These are phyloP conservation scores for Alnus rubra DNA, from an alignment of 306 rosid genomes.

Conservation along the genomic window DNA sequence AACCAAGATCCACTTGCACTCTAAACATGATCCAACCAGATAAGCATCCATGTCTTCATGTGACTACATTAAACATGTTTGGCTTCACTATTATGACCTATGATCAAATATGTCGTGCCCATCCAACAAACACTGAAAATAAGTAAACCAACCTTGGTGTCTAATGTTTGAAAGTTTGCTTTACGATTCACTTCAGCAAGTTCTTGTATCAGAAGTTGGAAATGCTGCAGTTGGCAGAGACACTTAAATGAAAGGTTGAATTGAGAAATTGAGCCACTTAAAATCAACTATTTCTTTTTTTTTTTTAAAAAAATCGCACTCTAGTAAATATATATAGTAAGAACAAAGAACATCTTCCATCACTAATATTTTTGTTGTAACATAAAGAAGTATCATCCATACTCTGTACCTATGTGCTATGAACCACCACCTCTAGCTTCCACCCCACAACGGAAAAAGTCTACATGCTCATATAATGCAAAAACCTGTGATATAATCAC, in stretches of 20 bases:
- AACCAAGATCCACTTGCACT: neutral
- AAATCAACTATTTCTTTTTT: neutral
- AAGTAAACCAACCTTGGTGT: conserved; percentile 51
- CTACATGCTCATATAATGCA: neutral
- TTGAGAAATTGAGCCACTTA: neutral
- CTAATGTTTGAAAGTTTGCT: conserved; percentile 40
- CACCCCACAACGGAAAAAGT: neutral
- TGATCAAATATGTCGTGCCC: neutral
- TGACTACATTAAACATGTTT: neutral
- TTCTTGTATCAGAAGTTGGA: conserved; percentile 64
- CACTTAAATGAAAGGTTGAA: conserved; percentile 20
- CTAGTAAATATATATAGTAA: neutral
- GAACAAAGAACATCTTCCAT: neutral
- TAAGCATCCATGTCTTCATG: conserved; percentile 5
- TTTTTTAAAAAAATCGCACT: neutral
- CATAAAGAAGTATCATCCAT: neutral
- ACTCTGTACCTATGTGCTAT: neutral
- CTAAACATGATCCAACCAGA: neutral
- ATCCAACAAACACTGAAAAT: conserved; percentile 1
- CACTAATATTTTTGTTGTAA: neutral
- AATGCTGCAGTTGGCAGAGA: conserved; percentile 42
- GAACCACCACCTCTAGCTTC: neutral
- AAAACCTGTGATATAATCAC: neutral
- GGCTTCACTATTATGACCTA: neutral
- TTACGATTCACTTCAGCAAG: conserved; percentile 49